Conservation (phyloP, 2,329 filamentous ascomycete genomes). For the Colletotrichum tanaceti region DNA sequence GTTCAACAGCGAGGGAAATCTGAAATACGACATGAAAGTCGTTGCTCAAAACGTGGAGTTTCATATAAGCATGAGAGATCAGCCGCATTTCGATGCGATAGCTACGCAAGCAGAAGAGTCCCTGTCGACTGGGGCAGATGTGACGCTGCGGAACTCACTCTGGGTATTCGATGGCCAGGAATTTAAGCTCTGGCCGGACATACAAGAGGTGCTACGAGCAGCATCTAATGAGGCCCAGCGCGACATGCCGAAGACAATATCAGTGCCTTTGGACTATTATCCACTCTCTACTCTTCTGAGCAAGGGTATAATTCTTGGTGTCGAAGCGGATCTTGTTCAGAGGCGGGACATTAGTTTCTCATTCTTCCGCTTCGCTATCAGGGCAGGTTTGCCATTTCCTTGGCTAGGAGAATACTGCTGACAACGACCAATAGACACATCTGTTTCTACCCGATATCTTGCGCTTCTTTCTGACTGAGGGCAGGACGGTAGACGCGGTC, state of each 20-base stretch:
- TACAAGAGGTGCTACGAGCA: slow-evolving; percentile 83
- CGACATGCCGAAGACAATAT: slow-evolving; percentile 79
- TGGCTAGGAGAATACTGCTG: slow-evolving; percentile 80
- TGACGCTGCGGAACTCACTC: slow-evolving; percentile 78
- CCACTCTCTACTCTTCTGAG: slow-evolving; percentile 87
- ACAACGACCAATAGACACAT: slow-evolving; percentile 72
- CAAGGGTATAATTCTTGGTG: slow-evolving; percentile 89
- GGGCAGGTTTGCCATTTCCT: slow-evolving; percentile 87
- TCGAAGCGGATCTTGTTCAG: slow-evolving; percentile 94
- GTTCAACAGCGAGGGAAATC: slow-evolving; percentile 80
- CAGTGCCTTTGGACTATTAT: slow-evolving; percentile 92
- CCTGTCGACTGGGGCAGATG: slow-evolving; percentile 37
- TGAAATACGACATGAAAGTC: slow-evolving; percentile 98
- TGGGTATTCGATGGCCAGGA: slow-evolving; percentile 94
- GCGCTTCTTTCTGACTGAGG: slow-evolving; percentile 79
- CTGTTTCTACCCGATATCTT: slow-evolving; percentile 92
- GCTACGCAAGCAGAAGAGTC: slow-evolving; percentile 21
- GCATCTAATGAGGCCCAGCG: slow-evolving; percentile 72
- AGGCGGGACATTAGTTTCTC: slow-evolving; percentile 91
- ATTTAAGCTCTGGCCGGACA: slow-evolving; percentile 88
- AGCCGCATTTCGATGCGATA: slow-evolving; percentile 61
- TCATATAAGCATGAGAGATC: slow-evolving; percentile 91
- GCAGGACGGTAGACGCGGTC: slow-evolving; percentile 83
- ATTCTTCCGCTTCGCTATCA: slow-evolving; percentile 86
- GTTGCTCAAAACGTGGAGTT: slow-evolving; percentile 97